Base-by-base conservation (phyloP, 805 yeast genomes). In the Candida mattraensis region DNA sequence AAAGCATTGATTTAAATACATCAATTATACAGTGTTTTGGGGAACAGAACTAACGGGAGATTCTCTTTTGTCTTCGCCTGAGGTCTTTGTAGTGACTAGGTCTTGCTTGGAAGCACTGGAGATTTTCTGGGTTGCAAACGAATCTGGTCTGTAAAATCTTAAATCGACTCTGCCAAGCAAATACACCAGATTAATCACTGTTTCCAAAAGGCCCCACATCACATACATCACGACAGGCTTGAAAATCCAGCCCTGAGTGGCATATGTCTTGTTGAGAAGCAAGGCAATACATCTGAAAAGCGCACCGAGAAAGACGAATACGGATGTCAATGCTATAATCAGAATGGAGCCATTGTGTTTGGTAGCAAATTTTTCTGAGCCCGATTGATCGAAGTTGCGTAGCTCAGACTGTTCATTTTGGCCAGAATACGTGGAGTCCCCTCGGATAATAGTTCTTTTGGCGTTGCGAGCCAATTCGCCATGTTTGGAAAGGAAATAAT, bases 141-240 rank as follows among this genome's bases (percentile, higher is more conserved):
- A 26, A 39, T 83, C 89, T 12, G 93, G 91, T 60, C 85, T 78
- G 69, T 84, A 84, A 63, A 84, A 84, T 57, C 93, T 70, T 51
- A 84, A 67, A 56, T 84, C 93, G 33, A 80, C 76, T 56, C 94
- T 72, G 12, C 80, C 78, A 22, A 79, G 51, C 37, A 84, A 56
- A 54, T 79, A 81, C 21, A 80, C 44, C 7, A 77, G 35, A 45
- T 79, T 73, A 38, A 79, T 76, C 18, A 80, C 49, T 0, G 69
- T 63, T 63, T 84, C 93, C 30, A 80, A 63, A 4, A 71, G 74
- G 21, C 91, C 89, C 77, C 86, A 83, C 47, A 75, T 63, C 19
- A 79, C 65, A 56, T 81, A 83, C 77, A 80, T 75, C 16, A 76
- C 78, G 28, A 73, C 76, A 11, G 80, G 78, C 39, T 66, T 60